These are phyloP conservation scores for Cryomyces minteri DNA, from an alignment of 495 filamentous ascomycete species.

Conservation along the genomic window DNA sequence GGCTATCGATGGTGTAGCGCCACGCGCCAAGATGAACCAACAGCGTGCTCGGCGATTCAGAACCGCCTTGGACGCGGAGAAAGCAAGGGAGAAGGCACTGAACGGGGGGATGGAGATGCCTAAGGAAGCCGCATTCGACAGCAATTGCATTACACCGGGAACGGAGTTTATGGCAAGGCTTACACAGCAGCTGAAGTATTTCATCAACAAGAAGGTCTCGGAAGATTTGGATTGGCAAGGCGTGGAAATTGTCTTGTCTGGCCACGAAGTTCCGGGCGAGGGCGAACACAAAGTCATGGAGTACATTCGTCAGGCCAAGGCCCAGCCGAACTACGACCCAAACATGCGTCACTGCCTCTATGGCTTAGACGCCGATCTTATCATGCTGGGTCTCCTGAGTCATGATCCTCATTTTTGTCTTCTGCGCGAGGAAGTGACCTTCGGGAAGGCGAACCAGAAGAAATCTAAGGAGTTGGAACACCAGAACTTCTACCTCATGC, in stretches of 20 bases:
- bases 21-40: conserved; percentile 99
- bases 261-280: conserved; percentile 97
- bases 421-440: conserved; percentile 92
- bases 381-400: conserved; percentile 93
- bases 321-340: conserved; percentile 82
- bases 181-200: conserved; percentile 88
- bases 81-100: conserved; percentile 77
- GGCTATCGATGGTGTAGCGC: conserved; percentile 96
- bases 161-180: conserved; percentile 98
- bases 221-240: conserved; percentile 96
- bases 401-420: conserved; percentile 98
- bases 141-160: conserved; percentile 96
- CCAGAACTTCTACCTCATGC: conserved; percentile 96
- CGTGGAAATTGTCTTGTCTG: conserved; percentile 87
- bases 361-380: conserved; percentile 91
- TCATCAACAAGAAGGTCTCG: conserved; percentile 94
- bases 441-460: conserved; percentile 65
- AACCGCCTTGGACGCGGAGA: conserved; percentile 80
- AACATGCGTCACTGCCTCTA: conserved; percentile 96
- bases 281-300: conserved; percentile 99
- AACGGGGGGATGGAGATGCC: conserved; percentile 78
- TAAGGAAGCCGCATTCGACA: conserved; percentile 90
- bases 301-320: conserved; percentile 91
- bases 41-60: conserved; percentile 91
- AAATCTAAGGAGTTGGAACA: conserved; percentile 95